Evolutionary conservation across 176 grass and related monocot species (phyloP).

Genomic region (Guadua angustifolia): DNA sequence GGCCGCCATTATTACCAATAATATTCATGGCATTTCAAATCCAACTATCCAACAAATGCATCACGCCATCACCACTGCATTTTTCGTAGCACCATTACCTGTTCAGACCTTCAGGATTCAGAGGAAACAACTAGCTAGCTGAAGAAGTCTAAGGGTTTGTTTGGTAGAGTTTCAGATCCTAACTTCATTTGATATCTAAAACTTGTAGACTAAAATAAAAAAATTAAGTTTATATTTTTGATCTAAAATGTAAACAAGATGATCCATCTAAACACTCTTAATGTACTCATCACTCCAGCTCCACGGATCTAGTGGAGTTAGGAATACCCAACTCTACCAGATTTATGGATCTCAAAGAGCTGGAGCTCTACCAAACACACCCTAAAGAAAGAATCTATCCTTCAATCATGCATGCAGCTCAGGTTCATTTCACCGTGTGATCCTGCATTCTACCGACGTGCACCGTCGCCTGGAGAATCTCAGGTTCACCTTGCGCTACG

Average conservation of each 20-base stretch:
- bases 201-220: too few relatives aligned
- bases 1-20: constrained; percentile 46
- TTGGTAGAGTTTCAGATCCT: too few relatives aligned
- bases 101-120: constrained; percentile 43
- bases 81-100: not conserved
- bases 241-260: too few relatives aligned
- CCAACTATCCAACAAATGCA: not conserved
- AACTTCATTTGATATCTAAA: too few relatives aligned
- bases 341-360: too few relatives aligned
- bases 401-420: not conserved
- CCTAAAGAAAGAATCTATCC: constrained; percentile 16
- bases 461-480: constrained; percentile 34
- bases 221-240: too few relatives aligned
- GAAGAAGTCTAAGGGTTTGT: too few relatives aligned
- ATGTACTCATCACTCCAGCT: too few relatives aligned
- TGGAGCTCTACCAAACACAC: too few relatives aligned
- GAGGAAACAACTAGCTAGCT: constrained; percentile 1
- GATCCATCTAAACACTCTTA: too few relatives aligned
- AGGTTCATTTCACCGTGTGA: not conserved
- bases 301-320: too few relatives aligned
- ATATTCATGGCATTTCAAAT: constrained; percentile 48
- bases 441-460: not conserved
- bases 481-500: not conserved
- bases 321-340: too few relatives aligned
- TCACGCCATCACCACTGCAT: not conserved